phyloP scores from a whole-genome alignment of 192 early-diverging fungal species.

The Piromyces sp. region DNA sequence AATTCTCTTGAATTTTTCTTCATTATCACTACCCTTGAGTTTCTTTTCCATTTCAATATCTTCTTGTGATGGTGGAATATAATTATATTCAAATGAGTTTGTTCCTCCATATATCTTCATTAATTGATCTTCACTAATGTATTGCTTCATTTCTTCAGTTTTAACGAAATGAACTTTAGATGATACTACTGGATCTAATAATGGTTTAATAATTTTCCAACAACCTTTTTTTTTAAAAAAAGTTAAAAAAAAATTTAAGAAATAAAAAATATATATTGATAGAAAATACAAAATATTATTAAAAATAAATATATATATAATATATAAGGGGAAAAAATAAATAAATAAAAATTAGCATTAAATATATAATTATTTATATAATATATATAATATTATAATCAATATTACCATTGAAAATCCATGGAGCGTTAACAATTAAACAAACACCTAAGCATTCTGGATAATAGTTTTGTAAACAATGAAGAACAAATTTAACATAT shows the following conservation, averaged over 20 bases:
- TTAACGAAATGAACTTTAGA: constrained; percentile 65
- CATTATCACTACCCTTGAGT: constrained; percentile 17
- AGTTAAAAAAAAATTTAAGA: too few species aligned
- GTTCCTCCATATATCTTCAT: constrained; percentile 41
- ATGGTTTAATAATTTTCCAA: constrained; percentile 70
- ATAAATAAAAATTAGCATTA: too few species aligned
- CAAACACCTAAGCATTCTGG: constrained; percentile 70
- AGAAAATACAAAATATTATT: too few species aligned
- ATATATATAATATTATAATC: too few species aligned
- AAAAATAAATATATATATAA: too few species aligned
- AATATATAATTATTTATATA: too few species aligned
- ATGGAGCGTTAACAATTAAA: constrained; percentile 73
- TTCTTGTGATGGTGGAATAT: constrained; percentile 14
- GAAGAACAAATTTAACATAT: constrained; percentile 57
- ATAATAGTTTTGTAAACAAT: constrained; percentile 74
- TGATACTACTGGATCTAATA: constrained; percentile 79
- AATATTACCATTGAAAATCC: constrained; percentile 52
- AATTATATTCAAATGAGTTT: constrained; percentile 31
- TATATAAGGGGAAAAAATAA: too few species aligned
- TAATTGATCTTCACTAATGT: constrained; percentile 40
- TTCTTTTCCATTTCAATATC: constrained; percentile 32
- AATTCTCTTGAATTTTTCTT: neutral
- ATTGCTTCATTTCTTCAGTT: constrained; percentile 37
- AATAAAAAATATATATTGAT: too few species aligned
- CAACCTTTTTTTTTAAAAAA: constrained; percentile 8